These are phyloP conservation scores for Byssochlamys sp. DNA, from an alignment of 2,329 filamentous ascomycete genomes.

Conservation along the genomic window DNA sequence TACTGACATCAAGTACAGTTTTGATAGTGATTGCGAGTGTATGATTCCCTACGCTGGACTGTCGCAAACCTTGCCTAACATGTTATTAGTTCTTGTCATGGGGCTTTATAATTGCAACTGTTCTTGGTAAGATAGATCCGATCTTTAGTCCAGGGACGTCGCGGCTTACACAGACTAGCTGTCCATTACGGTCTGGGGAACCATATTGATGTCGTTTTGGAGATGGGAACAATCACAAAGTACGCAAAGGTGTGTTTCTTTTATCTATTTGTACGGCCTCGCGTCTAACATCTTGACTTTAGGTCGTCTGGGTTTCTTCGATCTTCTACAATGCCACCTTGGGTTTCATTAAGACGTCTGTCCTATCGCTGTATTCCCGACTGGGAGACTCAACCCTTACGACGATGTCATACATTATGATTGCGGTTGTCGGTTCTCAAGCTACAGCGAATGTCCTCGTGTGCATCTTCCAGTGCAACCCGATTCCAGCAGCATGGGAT, in stretches of 20 bases:
- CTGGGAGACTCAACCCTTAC: constrained; percentile 32
- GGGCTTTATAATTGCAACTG: not conserved
- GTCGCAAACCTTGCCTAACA: not conserved
- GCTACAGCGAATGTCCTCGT: constrained; percentile 34
- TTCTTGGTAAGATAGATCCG: not conserved
- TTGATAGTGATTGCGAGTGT: not conserved
- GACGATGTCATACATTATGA: constrained; percentile 29
- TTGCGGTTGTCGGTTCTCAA: constrained; percentile 25
- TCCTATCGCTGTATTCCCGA: constrained; percentile 38
- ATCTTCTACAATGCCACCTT: constrained; percentile 41
- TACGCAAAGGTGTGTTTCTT: constrained; percentile 11
- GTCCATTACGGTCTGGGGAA: constrained; percentile 20
- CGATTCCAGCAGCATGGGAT: constrained; percentile 33
- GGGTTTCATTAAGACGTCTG: constrained; percentile 42
- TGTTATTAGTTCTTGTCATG: not conserved
- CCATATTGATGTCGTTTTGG: constrained; percentile 18
- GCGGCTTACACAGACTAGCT: not conserved
- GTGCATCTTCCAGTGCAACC: constrained; percentile 37
- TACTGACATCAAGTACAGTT: not conserved
- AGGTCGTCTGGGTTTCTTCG: constrained; percentile 39
- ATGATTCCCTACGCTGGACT: not conserved
- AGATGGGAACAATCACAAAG: constrained; percentile 9
- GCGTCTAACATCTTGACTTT: not conserved
- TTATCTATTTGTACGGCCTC: not conserved
- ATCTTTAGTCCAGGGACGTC: not conserved